phyloP scores from a whole-genome alignment of 129 eudicot species.

The Silybum marianum region DNA sequence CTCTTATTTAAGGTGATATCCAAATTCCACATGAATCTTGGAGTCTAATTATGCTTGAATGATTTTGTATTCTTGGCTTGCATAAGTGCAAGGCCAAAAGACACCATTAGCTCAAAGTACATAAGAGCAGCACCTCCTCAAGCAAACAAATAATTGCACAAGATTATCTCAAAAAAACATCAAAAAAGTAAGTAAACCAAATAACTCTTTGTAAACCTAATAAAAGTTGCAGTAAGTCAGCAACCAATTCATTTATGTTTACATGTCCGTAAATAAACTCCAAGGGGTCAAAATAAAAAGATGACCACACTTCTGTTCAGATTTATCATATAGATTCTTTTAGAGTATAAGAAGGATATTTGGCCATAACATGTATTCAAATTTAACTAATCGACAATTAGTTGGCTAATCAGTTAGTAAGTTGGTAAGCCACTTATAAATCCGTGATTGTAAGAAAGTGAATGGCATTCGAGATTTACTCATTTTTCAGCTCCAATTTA shows the following conservation, averaged over 20 bases:
- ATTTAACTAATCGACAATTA: neutral
- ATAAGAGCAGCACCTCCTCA: neutral
- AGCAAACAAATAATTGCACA: neutral
- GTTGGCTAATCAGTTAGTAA: neutral
- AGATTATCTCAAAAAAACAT: conserved; percentile 16
- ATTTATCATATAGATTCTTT: too few species aligned
- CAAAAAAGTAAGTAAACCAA: neutral
- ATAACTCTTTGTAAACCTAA: conserved; percentile 18
- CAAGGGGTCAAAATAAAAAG: conserved; percentile 11
- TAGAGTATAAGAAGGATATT: neutral
- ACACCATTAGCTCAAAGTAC: neutral
- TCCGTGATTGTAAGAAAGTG: neutral
- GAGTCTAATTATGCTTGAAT: neutral
- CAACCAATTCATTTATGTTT: conserved; percentile 1
- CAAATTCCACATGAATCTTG: neutral
- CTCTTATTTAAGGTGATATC: neutral
- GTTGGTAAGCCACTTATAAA: neutral
- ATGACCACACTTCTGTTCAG: neutral
- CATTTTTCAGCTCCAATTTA: neutral
- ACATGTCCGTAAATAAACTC: neutral
- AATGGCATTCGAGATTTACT: neutral
- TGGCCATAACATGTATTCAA: neutral
- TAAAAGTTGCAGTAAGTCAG: neutral
- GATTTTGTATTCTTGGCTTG: neutral
- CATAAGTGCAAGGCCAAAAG: neutral